Evolutionary conservation across 2,329 filamentous ascomycete genomes (phyloP), one percentile per base, ranked within the genome.

Genomic region (Claviceps paspali): DNA sequence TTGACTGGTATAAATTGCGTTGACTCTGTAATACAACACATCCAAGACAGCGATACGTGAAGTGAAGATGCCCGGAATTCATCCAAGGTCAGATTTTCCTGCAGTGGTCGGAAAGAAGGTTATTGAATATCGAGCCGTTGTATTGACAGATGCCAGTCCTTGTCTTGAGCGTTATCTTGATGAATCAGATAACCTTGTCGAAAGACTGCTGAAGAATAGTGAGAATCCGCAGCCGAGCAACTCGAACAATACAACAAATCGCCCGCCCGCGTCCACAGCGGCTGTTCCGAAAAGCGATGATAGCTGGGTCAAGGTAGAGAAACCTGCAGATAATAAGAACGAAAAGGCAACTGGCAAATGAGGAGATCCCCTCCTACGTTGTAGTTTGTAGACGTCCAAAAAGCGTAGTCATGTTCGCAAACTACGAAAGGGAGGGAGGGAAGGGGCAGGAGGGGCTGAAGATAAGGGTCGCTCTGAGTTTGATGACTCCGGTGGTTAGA

Each of bases 101-200:
- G 9, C 8, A 29, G 7, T 31, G 22, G 10, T 14, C 7, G 19
- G 4, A 18, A 15, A 8, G 14, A 36, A 4, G 9, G 17, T 27
- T 12, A 18, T 18, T 4, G 7, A 21, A 17, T 21, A 17, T 14
- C 21, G n/a, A n/a, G n/a, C n/a, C n/a, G n/a, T 28, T 15, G 5
- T 31, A 11, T 14, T 40, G 36, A 40, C 19, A 29, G 21, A 19
- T 12, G 10, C 14, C 26, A 39, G 34, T 10, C 31, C 21, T 22
- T 29, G 17, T 32, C 33, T 38, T 23, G 22, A 35, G 15, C 14
- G 24, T n/a, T 33, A 19, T 11, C 38, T 40, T 17, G 2, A 33
- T 11, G 5, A 30, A 32, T 8, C 29, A 14, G 33, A 40, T 10
- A 30, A 27, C n/a, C 23, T 26, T 3, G 22, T 27, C 14, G 31